These are phyloP conservation scores for Solanum dulcamara DNA, from an alignment of 257 asterid genomes.

Conservation along the genomic window DNA sequence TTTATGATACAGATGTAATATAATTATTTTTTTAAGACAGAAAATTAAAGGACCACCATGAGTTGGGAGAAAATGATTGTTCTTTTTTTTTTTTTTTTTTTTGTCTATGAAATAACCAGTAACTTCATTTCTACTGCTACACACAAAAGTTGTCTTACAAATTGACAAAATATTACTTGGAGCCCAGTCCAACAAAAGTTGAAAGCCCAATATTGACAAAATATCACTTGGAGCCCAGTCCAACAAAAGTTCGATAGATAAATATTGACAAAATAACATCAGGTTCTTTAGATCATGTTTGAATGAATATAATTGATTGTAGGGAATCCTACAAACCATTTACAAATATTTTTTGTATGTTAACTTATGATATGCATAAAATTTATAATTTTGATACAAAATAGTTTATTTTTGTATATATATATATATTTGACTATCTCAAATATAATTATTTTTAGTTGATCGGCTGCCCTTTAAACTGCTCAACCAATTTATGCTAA, in stretches of 20 bases:
- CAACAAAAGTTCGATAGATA: background rate
- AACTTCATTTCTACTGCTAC: background rate
- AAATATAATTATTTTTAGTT: background rate
- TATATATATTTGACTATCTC: background rate
- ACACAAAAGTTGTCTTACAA: background rate
- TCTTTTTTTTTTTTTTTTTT: background rate
- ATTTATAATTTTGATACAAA: background rate
- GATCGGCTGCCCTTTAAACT: background rate
- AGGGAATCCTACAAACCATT: background rate
- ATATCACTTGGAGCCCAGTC: background rate
- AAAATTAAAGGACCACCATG: background rate
- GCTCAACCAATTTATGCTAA: background rate
- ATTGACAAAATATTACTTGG: background rate
- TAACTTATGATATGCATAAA: background rate
- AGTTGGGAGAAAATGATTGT: background rate
- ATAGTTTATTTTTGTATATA: background rate
- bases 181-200: background rate
- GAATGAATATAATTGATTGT: background rate
- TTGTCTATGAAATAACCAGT: background rate
- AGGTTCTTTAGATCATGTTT: background rate
- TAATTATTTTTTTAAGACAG: background rate
- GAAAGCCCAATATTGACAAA: background rate
- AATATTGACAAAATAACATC: background rate
- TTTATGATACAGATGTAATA: background rate
- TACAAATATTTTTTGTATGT: background rate